Percentiles rank a stretch among this genome's conserved stretches.
phyloP scores from a whole-genome alignment of 257 asterid genomes.

The Jacaranda copaia region DNA sequence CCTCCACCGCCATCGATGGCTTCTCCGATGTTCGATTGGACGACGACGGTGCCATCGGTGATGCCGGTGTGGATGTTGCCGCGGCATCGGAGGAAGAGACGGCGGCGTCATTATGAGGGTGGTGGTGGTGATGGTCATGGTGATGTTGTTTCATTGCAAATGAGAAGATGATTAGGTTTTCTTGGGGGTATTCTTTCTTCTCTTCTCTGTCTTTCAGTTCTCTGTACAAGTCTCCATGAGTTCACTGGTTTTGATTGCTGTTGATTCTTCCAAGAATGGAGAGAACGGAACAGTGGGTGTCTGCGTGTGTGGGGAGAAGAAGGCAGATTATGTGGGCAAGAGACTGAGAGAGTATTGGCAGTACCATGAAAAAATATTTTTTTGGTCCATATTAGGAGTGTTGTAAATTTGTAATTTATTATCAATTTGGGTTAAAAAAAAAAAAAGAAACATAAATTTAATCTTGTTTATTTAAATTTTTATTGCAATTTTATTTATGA shows the following conservation, averaged over 20 bases:
- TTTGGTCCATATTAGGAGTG: too few species aligned
- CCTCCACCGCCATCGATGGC: slow-evolving; percentile 61
- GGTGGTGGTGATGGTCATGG: slow-evolving; percentile 41
- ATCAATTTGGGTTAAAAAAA: too few species aligned
- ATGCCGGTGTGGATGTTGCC: slow-evolving; percentile 16
- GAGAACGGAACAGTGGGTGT: too few species aligned
- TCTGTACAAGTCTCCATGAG: not conserved
- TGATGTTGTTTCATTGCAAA: slow-evolving; percentile 48
- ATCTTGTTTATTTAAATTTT: too few species aligned
- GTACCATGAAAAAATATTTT: too few species aligned
- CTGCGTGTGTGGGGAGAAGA: not conserved
- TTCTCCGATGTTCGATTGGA: slow-evolving; percentile 33
- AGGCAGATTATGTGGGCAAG: not conserved
- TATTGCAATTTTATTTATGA: too few species aligned
- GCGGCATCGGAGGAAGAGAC: slow-evolving; percentile 46
- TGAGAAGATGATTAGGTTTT: slow-evolving; percentile 23
- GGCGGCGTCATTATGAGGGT: slow-evolving; percentile 46
- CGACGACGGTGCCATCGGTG: slow-evolving; percentile 28
- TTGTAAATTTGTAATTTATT: too few species aligned
- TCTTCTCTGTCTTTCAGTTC: not conserved
- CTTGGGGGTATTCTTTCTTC: slow-evolving; percentile 15
- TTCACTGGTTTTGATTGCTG: not conserved
- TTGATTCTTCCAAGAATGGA: too few species aligned
- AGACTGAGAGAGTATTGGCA: not conserved
- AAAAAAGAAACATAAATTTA: too few species aligned